Conservation (phyloP, 306 rosid genomes). For the Cicer chorassanicum region DNA sequence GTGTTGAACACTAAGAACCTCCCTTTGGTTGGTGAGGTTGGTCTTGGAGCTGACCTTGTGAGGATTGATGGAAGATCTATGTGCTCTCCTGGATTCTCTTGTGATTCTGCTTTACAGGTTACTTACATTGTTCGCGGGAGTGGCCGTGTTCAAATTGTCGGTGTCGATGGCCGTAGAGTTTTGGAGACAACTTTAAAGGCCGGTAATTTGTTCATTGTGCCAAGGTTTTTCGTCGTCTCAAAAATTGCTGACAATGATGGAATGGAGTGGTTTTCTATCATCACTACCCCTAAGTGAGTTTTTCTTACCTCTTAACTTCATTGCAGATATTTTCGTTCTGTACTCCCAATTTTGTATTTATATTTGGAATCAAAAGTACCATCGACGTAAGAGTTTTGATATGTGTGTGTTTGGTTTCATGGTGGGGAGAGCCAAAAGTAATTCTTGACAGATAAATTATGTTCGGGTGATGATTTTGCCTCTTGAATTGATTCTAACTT, state of each 20-base stretch:
- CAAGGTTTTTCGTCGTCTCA: conserved; percentile 83
- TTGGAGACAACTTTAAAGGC: conserved; percentile 72
- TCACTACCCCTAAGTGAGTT: conserved; percentile 74
- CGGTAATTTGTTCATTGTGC: conserved; percentile 82
- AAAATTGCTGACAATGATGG: conserved; percentile 83
- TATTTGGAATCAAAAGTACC: background rate
- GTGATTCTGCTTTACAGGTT: conserved; percentile 81
- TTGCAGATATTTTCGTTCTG: background rate
- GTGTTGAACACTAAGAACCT: conserved; percentile 79
- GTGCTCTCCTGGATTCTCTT: conserved; percentile 87
- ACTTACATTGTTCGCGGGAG: conserved; percentile 78
- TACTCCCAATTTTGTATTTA: background rate
- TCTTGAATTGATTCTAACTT: too few species aligned
- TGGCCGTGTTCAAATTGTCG: conserved; percentile 78
- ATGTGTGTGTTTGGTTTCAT: too few species aligned
- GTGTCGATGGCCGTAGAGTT: conserved; percentile 75
- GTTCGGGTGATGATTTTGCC: too few species aligned
- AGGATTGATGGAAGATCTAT: conserved; percentile 75
- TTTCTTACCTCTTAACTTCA: background rate
- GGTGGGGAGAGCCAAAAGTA: too few species aligned
- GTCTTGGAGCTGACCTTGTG: conserved; percentile 80
- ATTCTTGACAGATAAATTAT: too few species aligned
- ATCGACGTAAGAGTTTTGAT: background rate
- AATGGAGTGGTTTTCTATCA: conserved; percentile 89
- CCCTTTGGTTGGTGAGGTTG: conserved; percentile 81